Percentiles rank a stretch among this genome's conserved stretches.
Evolutionary conservation across 208 protist species (phyloP).

Genomic region (Trypanosoma lewisi): DNA sequence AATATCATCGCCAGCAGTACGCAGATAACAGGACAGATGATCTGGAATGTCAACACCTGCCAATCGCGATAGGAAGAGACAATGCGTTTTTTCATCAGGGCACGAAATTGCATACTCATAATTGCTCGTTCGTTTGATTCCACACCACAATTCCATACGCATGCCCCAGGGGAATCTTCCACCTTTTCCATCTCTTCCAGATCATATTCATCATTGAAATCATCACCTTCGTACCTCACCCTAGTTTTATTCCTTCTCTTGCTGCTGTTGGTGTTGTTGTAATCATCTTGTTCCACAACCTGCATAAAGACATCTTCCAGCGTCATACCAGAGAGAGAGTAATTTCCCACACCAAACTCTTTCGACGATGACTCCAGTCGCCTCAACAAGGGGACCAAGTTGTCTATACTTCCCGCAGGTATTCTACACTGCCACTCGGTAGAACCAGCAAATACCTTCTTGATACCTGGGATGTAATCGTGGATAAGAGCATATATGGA

Average conservation of each 20-base stretch:
- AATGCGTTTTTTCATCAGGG: constrained; percentile 62
- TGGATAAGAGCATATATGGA: constrained; percentile 19
- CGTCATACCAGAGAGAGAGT: constrained; percentile 49
- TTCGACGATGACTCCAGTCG: constrained; percentile 36
- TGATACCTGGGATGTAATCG: constrained; percentile 24
- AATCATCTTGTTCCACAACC: constrained; percentile 33
- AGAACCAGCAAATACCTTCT: constrained; percentile 17
- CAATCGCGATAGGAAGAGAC: constrained; percentile 57
- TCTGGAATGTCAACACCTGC: constrained; percentile 61
- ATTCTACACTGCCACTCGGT: constrained; percentile 54
- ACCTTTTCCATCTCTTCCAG: no score
- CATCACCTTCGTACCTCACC: no score
- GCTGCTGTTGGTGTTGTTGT: neutral
- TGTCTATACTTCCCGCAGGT: constrained; percentile 16
- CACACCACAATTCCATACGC: constrained; percentile 29
- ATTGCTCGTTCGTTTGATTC: constrained; percentile 18
- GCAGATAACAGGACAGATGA: constrained; percentile 61
- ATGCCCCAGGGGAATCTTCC: constrained; percentile 10
- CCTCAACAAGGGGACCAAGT: constrained; percentile 38
- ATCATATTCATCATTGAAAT: no score
- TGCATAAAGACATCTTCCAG: constrained; percentile 64
- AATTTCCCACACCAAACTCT: constrained; percentile 38
- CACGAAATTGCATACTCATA: constrained; percentile 36
- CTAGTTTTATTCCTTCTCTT: no score
- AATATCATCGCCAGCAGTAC: constrained; percentile 67